Percentiles rank a stretch among this genome's conserved stretches.
phyloP scores from a whole-genome alignment of 2,329 filamentous ascomycete genomes.

The Paraphaeosphaeria minitans region DNA sequence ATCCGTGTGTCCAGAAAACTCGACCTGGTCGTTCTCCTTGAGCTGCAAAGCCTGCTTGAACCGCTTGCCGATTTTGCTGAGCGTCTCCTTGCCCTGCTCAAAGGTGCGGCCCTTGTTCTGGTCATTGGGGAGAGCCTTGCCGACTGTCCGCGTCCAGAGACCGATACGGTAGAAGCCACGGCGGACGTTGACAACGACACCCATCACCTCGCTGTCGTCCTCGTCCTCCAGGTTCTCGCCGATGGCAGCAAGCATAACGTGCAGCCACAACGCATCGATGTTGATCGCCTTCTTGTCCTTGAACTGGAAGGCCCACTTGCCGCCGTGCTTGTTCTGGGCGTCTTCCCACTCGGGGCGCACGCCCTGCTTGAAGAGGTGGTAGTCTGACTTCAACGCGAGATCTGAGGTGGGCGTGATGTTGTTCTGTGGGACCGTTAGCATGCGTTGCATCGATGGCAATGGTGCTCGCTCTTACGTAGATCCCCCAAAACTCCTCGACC shows the following conservation, averaged over 20 bases:
- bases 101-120: conserved; percentile 76
- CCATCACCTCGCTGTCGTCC: conserved; percentile 96
- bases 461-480: conserved; percentile 79
- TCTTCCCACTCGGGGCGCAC: conserved; percentile 99
- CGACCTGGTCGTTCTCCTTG: conserved; percentile 75
- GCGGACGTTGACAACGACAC: conserved; percentile 97
- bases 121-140: conserved; percentile 77
- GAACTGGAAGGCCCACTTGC: conserved; percentile 98
- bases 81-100: conserved; percentile 84
- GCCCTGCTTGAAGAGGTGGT: conserved; percentile 98
- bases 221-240: conserved; percentile 97
- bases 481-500: conserved; percentile 99
- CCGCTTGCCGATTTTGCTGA: conserved; percentile 80
- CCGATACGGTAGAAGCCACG: conserved; percentile 98
- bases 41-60: conserved; percentile 94
- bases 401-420: conserved; percentile 97
- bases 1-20: conserved; percentile 97
- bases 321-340: conserved; percentile 96
- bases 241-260: conserved; percentile 95
- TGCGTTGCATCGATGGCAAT: background rate
- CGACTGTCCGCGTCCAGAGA: conserved; percentile 94
- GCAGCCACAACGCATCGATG: conserved; percentile 94
- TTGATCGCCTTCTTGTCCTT: conserved; percentile 92
- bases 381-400: conserved; percentile 95
- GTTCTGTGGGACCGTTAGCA: conserved; percentile 66